These are phyloP conservation scores for Mortierella sp. DNA, from an alignment of 371 early-diverging fungal species.

Conservation along the genomic window DNA sequence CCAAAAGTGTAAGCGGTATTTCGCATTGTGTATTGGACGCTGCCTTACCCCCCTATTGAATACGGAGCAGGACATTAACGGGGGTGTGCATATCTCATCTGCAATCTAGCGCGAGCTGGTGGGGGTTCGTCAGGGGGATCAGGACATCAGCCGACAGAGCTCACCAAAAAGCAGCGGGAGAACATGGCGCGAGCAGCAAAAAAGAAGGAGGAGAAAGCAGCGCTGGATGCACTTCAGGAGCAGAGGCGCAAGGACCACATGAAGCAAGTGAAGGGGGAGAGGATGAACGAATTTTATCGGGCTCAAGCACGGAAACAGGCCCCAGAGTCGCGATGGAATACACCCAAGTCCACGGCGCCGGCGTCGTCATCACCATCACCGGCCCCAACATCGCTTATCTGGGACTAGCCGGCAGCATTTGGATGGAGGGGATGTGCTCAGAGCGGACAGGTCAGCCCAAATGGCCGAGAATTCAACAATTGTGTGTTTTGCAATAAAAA, in stretches of 20 bases:
- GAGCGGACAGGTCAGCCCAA: too few species aligned
- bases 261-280: conserved; percentile 47
- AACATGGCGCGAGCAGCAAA: conserved; percentile 50
- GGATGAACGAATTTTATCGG: conserved; percentile 52
- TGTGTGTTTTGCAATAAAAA: too few species aligned
- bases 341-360: conserved; percentile 17
- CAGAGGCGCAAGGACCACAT: conserved; percentile 40
- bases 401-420: conserved; percentile 22
- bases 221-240: conserved; percentile 41
- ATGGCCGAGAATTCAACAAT: too few species aligned
- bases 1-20: conserved; percentile 44
- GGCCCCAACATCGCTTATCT: conserved; percentile 23
- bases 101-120: conserved; percentile 20
- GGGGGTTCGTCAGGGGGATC: conserved; percentile 20
- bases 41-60: too few species aligned
- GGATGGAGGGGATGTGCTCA: background rate
- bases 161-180: conserved; percentile 52
- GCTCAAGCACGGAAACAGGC: conserved; percentile 36
- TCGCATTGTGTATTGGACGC: too few species aligned
- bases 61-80: too few species aligned
- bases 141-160: conserved; percentile 27
- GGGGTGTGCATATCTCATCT: background rate
- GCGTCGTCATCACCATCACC: conserved; percentile 31
- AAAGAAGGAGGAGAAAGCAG: conserved; percentile 48
- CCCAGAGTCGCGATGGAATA: conserved; percentile 35